A percentile compares a stretch with the other conserved stretches of the same genome.
Conservation (phyloP, 306 rosid species). For the Prunus salicina region DNA sequence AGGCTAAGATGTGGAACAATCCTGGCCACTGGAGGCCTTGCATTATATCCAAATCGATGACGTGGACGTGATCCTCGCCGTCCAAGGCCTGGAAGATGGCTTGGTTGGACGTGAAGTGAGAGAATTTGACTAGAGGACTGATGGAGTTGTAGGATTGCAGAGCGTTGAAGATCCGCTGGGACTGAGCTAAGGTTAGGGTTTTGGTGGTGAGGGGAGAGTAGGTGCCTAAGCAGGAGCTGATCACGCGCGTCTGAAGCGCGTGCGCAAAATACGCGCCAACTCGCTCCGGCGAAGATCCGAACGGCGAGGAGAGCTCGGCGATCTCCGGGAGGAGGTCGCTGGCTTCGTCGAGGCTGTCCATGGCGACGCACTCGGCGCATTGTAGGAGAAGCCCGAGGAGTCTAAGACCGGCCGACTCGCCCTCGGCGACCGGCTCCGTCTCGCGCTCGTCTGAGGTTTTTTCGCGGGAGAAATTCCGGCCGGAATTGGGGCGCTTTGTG, state of each 20-base stretch:
- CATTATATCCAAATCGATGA: constrained; percentile 94
- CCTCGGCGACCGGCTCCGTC: constrained; percentile 23
- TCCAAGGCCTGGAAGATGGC: constrained; percentile 90
- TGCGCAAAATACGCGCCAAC: constrained; percentile 88
- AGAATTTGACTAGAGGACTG: constrained; percentile 82
- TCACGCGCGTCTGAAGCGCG: constrained; percentile 89
- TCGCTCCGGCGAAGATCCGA: constrained; percentile 83
- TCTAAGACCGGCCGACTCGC: constrained; percentile 64
- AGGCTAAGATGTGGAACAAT: constrained; percentile 90
- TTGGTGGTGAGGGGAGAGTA: constrained; percentile 61
- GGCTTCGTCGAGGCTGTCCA: constrained; percentile 71
- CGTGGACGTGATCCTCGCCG: constrained; percentile 92
- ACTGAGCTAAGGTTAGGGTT: constrained; percentile 50
- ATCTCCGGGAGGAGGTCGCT: constrained; percentile 82
- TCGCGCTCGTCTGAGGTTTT: constrained; percentile 31
- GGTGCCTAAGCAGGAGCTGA: constrained; percentile 65
- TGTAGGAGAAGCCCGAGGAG: constrained; percentile 77
- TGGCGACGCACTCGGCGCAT: constrained; percentile 94
- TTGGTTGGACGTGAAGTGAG: constrained; percentile 97
- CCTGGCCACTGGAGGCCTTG: constrained; percentile 99
- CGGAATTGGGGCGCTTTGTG: constrained; percentile 41
- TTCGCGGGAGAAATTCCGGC: constrained; percentile 30
- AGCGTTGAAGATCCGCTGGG: constrained; percentile 76
- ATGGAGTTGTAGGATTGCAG: constrained; percentile 89
- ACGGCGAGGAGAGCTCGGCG: constrained; percentile 82